These are phyloP conservation scores for Neofusicoccum laricinum DNA, from an alignment of 2,329 filamentous ascomycete genomes.

Conservation along the genomic window DNA sequence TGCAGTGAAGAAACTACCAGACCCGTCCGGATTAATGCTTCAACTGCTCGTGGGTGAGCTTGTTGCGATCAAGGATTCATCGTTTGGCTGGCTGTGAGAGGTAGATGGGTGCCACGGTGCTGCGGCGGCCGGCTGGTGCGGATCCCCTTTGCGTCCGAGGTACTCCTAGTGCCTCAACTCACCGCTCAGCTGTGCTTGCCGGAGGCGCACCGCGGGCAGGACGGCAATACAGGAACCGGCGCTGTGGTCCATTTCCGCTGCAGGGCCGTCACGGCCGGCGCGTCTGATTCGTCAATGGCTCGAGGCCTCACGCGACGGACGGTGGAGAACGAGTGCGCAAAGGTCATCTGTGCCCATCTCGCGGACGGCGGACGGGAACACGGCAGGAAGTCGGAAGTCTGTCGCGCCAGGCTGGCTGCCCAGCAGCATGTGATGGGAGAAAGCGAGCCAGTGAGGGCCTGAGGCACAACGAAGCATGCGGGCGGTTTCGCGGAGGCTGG, in stretches of 20 bases:
- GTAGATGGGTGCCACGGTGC: too few species aligned
- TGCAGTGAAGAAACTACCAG: not conserved
- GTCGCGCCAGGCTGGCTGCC: not conserved
- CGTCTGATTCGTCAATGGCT: not conserved
- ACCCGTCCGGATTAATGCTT: not conserved
- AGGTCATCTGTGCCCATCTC: not conserved
- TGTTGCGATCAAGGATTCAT: too few species aligned
- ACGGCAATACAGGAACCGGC: not conserved
- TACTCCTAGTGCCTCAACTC: too few species aligned
- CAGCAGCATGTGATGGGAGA: not conserved
- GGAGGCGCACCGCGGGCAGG: too few species aligned
- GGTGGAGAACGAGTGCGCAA: not conserved
- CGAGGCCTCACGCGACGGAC: not conserved
- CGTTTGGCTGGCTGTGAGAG: too few species aligned
- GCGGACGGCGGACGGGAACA: not conserved
- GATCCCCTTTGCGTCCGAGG: not conserved
- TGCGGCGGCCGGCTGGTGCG: not conserved
- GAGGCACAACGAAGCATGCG: not conserved
- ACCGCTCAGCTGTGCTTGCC: too few species aligned
- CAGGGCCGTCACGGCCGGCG: not conserved
- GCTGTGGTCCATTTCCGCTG: not conserved
- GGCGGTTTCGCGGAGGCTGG: conserved; percentile 1
- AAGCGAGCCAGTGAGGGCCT: not conserved
- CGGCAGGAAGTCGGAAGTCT: not conserved
- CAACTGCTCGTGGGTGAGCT: not conserved